Evolutionary conservation across 345 rosid genomes (phyloP), one percentile per base, ranked within the genome.

Genomic region (Excoecaria agallocha): DNA sequence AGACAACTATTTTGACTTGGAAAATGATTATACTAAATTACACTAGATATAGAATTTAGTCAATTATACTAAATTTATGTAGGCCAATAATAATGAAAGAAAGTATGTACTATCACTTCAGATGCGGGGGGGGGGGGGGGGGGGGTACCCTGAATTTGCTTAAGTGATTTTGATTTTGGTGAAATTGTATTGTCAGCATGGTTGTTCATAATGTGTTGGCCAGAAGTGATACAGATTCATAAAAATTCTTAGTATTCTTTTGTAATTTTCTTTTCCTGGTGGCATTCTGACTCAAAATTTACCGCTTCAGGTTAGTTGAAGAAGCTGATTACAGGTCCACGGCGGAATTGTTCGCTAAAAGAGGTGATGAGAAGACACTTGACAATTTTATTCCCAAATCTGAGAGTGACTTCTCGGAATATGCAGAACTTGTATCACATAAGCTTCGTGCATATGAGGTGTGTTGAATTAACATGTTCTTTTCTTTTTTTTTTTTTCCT

Each of bases 301-400:
- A 30, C 0, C 54, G 12, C 75, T 17, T 22, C 69, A 96, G 98
- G 85, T 89, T 96, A 67, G 97, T 93, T 38, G 99, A 96, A 83
- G 98, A 96, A 87, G 92, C 98, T 30, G 99, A 93, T 79, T 93
- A 84, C 80, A 78, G 46, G 70, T 79, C 92, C 68, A 93, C 98
- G 24, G 76, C 83, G 67, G 97, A 93, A 74, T 86, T 96, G 65
- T 96, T 93, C 51, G 83, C 83, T 17, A 83, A 81, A 66, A 89
- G 74, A 76, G 90, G 54, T 24, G 94, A 88, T 74, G 96, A 85
- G 60, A 88, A 85, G 65, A 84, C 75, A 30, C 81, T 89, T 8
- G 92, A 93, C 66, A 81, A 68, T 76, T 93, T 93, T 78, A 91
- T 96, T 80, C 99, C 98, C 19, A 91, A 96, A 84, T 88, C 99